Evolutionary conservation across 2,329 filamentous ascomycete genomes (phyloP).

Genomic region (Calonectria hawksworthii): DNA sequence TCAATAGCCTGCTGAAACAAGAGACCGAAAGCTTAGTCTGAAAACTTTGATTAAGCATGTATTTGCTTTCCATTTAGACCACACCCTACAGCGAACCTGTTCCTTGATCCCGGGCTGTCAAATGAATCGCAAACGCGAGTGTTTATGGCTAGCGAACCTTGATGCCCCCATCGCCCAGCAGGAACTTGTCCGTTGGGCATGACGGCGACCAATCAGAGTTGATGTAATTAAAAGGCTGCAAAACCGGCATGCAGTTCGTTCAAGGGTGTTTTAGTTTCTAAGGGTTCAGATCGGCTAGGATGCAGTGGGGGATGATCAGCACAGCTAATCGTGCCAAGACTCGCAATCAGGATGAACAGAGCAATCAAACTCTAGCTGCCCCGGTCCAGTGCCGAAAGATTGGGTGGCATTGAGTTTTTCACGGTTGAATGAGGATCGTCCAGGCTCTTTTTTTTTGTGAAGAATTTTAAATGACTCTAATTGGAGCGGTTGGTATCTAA

Average conservation of each 20-base stretch:
- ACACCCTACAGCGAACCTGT: neutral
- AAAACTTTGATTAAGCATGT: neutral
- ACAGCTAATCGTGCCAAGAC: neutral
- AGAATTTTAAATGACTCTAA: neutral
- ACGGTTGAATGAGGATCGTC: neutral
- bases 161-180: neutral
- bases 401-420: neutral
- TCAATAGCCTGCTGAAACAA: neutral
- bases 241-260: neutral
- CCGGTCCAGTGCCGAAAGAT: neutral
- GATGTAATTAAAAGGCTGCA: neutral
- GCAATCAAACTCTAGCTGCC: neutral
- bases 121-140: neutral
- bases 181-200: neutral
- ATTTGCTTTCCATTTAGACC: neutral
- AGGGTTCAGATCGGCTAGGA: neutral
- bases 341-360: neutral
- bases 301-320: neutral
- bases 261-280: neutral
- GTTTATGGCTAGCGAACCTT: neutral
- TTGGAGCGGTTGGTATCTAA: constrained; percentile 24
- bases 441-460: neutral
- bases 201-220: neutral
- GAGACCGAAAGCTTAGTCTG: neutral
- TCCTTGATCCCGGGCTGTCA: neutral